Evolutionary conservation across 2,329 filamentous ascomycete genomes (phyloP).

Genomic region (Monosporascus sp.): DNA sequence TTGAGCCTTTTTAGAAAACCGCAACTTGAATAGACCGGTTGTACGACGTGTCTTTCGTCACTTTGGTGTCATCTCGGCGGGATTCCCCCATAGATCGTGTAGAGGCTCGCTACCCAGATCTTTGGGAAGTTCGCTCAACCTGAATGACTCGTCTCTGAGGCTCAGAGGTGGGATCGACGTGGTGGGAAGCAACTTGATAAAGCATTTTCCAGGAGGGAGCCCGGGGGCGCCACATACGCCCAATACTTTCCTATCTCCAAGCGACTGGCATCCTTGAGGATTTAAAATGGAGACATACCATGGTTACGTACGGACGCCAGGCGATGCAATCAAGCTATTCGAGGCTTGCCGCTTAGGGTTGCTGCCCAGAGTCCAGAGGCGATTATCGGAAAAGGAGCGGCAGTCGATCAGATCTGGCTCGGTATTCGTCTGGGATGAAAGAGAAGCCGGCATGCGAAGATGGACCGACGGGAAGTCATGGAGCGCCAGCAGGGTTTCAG

Average conservation of each 20-base stretch:
- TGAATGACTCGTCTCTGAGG: constrained; percentile 24
- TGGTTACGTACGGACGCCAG: constrained; percentile 90
- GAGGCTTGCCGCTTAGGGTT: constrained; percentile 90
- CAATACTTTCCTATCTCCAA: too few relatives aligned
- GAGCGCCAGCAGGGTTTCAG: constrained; percentile 95
- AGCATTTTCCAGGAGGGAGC: constrained; percentile 11
- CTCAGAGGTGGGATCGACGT: constrained; percentile 18
- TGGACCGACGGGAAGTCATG: constrained; percentile 99
- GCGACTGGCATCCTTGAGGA: too few relatives aligned
- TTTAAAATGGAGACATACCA: constrained; percentile 87
- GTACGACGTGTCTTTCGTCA: background rate
- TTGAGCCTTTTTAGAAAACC: background rate
- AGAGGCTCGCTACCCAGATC: background rate
- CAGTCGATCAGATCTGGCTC: constrained; percentile 95
- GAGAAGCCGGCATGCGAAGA: constrained; percentile 94
- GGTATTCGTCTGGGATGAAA: constrained; percentile 99
- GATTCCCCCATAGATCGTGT: background rate
- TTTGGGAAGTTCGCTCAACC: constrained; percentile 10
- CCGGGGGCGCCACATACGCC: background rate
- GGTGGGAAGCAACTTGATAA: constrained; percentile 22
- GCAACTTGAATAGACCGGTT: background rate
- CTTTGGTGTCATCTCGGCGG: background rate
- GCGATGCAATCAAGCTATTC: constrained; percentile 96
- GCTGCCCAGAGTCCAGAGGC: constrained; percentile 84
- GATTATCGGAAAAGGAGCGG: constrained; percentile 93